Evolutionary conservation across 176 grass and related monocot genomes (phyloP).

Genomic region (Aegilops sharonensis): DNA sequence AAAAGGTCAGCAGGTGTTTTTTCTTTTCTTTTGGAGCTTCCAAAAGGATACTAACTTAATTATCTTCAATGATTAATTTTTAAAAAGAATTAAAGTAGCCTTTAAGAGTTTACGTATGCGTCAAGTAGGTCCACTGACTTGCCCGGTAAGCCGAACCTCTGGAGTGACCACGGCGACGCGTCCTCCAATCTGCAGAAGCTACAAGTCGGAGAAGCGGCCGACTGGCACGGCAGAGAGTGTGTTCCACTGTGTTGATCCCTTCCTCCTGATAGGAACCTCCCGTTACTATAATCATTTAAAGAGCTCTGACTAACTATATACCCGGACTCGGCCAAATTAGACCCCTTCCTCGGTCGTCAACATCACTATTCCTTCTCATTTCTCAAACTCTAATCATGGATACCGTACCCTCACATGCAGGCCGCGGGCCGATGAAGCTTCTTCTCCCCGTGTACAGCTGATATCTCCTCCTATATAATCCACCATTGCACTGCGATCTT

Average conservation of each 20-base stretch:
- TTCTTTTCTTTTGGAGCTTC: no score
- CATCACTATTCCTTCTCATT: neutral
- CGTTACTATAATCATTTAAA: neutral
- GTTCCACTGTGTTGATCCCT: neutral
- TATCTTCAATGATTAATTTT: no score
- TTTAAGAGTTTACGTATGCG: neutral
- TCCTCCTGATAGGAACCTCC: neutral
- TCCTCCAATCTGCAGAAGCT: neutral
- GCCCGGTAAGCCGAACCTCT: neutral
- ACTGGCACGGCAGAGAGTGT: neutral
- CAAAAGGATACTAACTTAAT: no score
- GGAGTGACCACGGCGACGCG: neutral
- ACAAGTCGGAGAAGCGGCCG: neutral
- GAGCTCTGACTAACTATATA: neutral
- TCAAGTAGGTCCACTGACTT: neutral
- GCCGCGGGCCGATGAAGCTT: neutral
- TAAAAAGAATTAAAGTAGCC: no score
- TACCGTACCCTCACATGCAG: neutral
- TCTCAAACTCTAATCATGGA: neutral
- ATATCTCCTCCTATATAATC: neutral
- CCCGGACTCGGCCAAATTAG: neutral
- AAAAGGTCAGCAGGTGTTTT: no score
- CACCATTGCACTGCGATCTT: neutral
- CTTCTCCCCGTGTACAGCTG: neutral
- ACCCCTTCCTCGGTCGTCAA: neutral